These are phyloP conservation scores for Mycena maculata DNA, from an alignment of 768 basidiomycete genomes.

Conservation along the genomic window DNA sequence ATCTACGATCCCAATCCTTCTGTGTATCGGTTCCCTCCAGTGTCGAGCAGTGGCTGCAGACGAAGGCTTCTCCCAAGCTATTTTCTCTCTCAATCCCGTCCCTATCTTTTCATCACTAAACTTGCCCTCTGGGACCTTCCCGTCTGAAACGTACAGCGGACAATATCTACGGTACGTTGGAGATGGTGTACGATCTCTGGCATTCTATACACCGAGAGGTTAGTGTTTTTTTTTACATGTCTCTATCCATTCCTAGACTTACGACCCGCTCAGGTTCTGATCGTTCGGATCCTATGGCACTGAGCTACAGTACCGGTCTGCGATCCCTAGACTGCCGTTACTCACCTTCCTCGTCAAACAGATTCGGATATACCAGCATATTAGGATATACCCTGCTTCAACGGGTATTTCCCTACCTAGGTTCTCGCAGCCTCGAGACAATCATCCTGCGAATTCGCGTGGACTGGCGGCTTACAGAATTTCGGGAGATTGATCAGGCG, in stretches of 20 bases:
- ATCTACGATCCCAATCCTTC: neutral
- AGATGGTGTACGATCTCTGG: neutral
- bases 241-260: neutral
- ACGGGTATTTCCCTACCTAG: no score
- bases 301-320: neutral
- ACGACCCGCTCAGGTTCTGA: neutral
- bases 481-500: no score
- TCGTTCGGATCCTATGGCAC: no score
- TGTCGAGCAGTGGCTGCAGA: no score
- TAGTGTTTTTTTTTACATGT: neutral
- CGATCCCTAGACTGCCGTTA: no score
- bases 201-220: neutral
- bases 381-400: no score
- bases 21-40: no score
- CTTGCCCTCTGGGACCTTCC: neutral
- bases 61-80: neutral
- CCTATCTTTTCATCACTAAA: constrained; percentile 16
- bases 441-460: no score
- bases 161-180: constrained; percentile 8
- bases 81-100: neutral
- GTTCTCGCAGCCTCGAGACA: no score
- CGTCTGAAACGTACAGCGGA: neutral
- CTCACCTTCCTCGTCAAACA: no score
- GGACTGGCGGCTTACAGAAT: no score
- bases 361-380: no score